Evolutionary conservation across 2,329 filamentous ascomycete genomes (phyloP), one percentile per base, ranked within the genome.

Genomic region (Aureobasidium sp.): DNA sequence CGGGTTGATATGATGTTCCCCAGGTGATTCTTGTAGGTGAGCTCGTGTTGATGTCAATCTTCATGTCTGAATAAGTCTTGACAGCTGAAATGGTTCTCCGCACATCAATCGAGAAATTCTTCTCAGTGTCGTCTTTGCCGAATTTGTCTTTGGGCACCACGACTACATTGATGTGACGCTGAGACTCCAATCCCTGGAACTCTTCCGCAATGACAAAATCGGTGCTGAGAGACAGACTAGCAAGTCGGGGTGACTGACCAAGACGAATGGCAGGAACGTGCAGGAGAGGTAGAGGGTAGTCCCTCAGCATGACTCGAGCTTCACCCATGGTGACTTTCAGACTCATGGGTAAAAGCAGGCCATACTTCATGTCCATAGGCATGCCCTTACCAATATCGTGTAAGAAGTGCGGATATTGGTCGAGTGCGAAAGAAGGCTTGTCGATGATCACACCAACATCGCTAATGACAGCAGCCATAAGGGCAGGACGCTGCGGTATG

Each of bases 171-270:
- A 95, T 88, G 68, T 89, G 84, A 39, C 93, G 84, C 1, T 87
- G 89, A 2, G 92, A 96, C 71, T 93, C 86, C 15, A 84, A 76
- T 22, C 91, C 89, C 64, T 91, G 84, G 68, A 87, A 96, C 72
- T 99, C 95, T 75, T 99, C 94, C 0, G 91, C 95, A 64, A 99
- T 87, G 5, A 99, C 92, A 72, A 99, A 97, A 70, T 99, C 90
- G 1, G 92, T 89, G 67, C 86, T 88, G 59, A 99, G 78, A 0
- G 89, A 91, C 72, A 96, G 84, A 56, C 91, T 88, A n/a, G 90
- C 87, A 36, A 92, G 75, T 62, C 89, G 85, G 5, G 88, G 84
- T 1, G 91, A 90, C 71, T 97, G 93, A 0, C 87, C 87, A 17
- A 86, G 79, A 64, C 90, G 88, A 64, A 97, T 84, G 0, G 87